These are phyloP conservation scores for Aspergillus kassunensis DNA, from an alignment of 495 filamentous ascomycete genomes.

Conservation along the genomic window DNA sequence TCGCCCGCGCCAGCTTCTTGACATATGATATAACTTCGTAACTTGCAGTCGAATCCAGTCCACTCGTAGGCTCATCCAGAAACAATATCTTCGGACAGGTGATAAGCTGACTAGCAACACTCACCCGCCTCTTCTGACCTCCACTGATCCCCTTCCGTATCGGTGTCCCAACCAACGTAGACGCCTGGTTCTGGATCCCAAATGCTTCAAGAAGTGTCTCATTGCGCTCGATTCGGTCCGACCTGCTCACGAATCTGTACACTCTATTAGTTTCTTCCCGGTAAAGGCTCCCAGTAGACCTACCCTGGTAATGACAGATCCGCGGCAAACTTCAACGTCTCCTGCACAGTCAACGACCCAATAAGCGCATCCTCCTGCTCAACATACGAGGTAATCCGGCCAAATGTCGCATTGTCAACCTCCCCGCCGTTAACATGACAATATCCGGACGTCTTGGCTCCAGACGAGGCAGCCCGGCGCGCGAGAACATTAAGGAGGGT, in stretches of 20 bases:
- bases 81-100: slow-evolving; percentile 76
- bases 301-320: slow-evolving; percentile 56
- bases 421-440: slow-evolving; percentile 56
- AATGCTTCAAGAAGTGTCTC: slow-evolving; percentile 55
- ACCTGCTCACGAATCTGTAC: slow-evolving; percentile 36
- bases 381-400: slow-evolving; percentile 63
- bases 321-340: slow-evolving; percentile 70
- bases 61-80: slow-evolving; percentile 77
- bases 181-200: slow-evolving; percentile 58
- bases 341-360: slow-evolving; percentile 69
- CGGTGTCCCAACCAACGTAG: slow-evolving; percentile 70
- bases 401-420: slow-evolving; percentile 27
- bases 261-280: no score
- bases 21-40: slow-evolving; percentile 65
- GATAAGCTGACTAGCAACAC: slow-evolving; percentile 74
- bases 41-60: slow-evolving; percentile 67
- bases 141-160: slow-evolving; percentile 75
- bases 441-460: slow-evolving; percentile 44
- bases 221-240: slow-evolving; percentile 51
- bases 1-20: slow-evolving; percentile 56
- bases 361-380: slow-evolving; percentile 84
- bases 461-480: slow-evolving; percentile 46
- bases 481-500: slow-evolving; percentile 74
- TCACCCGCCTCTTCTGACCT: slow-evolving; percentile 75
- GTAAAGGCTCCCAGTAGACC: no score